These are phyloP conservation scores for Lolium multiflorum DNA, from an alignment of 176 grass and related monocot genomes.

Conservation along the genomic window DNA sequence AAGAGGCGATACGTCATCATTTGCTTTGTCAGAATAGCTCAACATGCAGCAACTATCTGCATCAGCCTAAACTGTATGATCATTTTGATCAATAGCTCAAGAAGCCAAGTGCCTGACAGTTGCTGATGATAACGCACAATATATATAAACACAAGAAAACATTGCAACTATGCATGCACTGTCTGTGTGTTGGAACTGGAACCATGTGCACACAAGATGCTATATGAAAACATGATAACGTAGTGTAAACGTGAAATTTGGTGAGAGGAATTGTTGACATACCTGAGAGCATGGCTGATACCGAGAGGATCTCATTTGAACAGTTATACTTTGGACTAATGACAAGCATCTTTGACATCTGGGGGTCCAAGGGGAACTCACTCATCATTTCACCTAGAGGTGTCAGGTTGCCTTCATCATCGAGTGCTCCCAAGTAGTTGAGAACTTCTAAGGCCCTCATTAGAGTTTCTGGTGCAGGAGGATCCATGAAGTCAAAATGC, in stretches of 20 bases:
- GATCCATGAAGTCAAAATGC: slow-evolving; percentile 99
- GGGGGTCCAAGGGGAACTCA: slow-evolving; percentile 94
- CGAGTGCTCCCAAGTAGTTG: slow-evolving; percentile 87
- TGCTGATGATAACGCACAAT: slow-evolving; percentile 56
- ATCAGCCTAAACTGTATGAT: slow-evolving; percentile 77
- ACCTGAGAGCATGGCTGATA: slow-evolving; percentile 99
- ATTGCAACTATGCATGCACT: neutral
- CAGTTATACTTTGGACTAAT: slow-evolving; percentile 95
- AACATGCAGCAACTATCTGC: slow-evolving; percentile 93
- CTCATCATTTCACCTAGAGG: slow-evolving; percentile 92
- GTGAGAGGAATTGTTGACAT: slow-evolving; percentile 23
- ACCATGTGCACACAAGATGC: neutral
- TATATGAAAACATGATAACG: slow-evolving; percentile 18
- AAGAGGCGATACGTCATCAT: slow-evolving; percentile 81
- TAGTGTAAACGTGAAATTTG: slow-evolving; percentile 21
- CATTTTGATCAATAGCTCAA: slow-evolving; percentile 67
- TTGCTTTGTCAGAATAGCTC: slow-evolving; percentile 87
- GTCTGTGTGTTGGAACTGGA: slow-evolving; percentile 14
- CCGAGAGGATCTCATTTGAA: slow-evolving; percentile 97
- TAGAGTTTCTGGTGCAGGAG: slow-evolving; percentile 93
- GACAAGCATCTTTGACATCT: slow-evolving; percentile 98
- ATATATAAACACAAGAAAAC: slow-evolving; percentile 22
- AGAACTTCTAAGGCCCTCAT: slow-evolving; percentile 94
- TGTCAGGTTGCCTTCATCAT: slow-evolving; percentile 92
- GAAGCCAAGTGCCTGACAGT: slow-evolving; percentile 72